Evolutionary conservation across 768 basidiomycete species (phyloP).

Genomic region (Phylloporus sp.): DNA sequence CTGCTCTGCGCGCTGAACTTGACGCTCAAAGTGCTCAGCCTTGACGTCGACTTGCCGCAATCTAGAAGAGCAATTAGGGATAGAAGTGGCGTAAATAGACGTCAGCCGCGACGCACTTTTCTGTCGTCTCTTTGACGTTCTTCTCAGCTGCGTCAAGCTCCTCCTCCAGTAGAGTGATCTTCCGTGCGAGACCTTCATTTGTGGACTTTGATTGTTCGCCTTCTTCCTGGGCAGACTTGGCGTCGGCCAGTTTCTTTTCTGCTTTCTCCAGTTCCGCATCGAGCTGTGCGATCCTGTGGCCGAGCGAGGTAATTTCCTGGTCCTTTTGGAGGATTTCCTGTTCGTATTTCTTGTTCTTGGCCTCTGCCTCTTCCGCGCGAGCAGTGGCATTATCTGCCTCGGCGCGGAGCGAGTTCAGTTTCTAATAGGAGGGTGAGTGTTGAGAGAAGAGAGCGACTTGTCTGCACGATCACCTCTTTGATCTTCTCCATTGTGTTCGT

Average conservation of each 20-base stretch:
- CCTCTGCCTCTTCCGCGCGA: slow-evolving; percentile 87
- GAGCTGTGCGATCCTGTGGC: slow-evolving; percentile 60
- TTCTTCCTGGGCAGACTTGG: slow-evolving; percentile 63
- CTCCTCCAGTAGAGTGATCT: slow-evolving; percentile 90
- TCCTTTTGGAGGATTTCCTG: slow-evolving; percentile 76
- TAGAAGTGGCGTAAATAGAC: slow-evolving; percentile 11
- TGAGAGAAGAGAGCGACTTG: no score
- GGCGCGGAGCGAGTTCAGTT: slow-evolving; percentile 68
- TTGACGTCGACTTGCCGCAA: slow-evolving; percentile 96
- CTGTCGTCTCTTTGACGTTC: slow-evolving; percentile 93
- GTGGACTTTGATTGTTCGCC: slow-evolving; percentile 66
- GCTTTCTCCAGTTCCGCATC: slow-evolving; percentile 68
- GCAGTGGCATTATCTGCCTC: slow-evolving; percentile 80
- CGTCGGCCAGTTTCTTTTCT: slow-evolving; percentile 60
- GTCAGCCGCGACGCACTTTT: slow-evolving; percentile 65
- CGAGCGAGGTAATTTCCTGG: slow-evolving; percentile 79
- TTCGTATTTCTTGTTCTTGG: slow-evolving; percentile 73
- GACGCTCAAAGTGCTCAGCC: slow-evolving; percentile 96
- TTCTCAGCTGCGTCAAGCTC: slow-evolving; percentile 95
- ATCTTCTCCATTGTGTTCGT: slow-evolving; percentile 43
- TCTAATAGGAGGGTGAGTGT: slow-evolving; percentile 39
- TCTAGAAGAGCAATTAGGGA: slow-evolving; percentile 41
- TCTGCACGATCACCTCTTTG: slow-evolving; percentile 34
- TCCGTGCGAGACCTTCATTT: slow-evolving; percentile 71
- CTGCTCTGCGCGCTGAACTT: slow-evolving; percentile 79